Evolutionary conservation across 768 basidiomycete species (phyloP), one percentile per base, ranked within the genome.

Genomic region (Pisolithus microcarpus): DNA sequence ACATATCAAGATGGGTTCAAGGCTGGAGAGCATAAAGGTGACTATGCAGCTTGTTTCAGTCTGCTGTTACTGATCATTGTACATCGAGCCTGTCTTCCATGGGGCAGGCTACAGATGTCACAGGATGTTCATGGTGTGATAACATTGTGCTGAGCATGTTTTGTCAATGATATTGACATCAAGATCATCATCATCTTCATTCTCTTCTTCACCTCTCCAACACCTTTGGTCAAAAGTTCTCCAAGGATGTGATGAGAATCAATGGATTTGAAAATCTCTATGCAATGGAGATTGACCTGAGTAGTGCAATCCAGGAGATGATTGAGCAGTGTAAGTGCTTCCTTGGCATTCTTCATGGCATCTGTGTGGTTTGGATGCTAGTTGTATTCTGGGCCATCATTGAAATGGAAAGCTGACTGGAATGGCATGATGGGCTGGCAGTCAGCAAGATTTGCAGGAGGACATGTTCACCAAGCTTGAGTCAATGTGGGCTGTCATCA

Each of bases 241-340:
- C 90, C 53, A 98, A 98, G 65, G 96, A 99, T 66, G 96, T 96
- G 30, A 98, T 92, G 7, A 90, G 89, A 70, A 95, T 98, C 48
- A 96, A 95, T 62, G 96, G 96, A 7, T 97, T 97, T 60, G 83
- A 89, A 53, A 99, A 99, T 72, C 80, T 99, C 40, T 95, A 70
- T 63, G 96, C 96, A 4, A 99, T 99, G 96, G 96, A 99, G 70
- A 99, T 99, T 65, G 96, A 99, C 70, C 96, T 96, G 7, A 95
- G 90, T 43, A 92, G 92, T 60, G 85, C 92, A 24, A 89, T 99
- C 56, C 95, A 98, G 69, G 95, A 98, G 72, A 97, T 99, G 95
- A 89, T 98, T 31, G 96, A 99, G 61, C 85, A 89, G 64, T 94
- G 94, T 96, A 60, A 47, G 81, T 68, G 15, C 47, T 24, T 34